Base-by-base conservation (phyloP, 176 grass and related monocot species). In the Bonia amplexicaulis region DNA sequence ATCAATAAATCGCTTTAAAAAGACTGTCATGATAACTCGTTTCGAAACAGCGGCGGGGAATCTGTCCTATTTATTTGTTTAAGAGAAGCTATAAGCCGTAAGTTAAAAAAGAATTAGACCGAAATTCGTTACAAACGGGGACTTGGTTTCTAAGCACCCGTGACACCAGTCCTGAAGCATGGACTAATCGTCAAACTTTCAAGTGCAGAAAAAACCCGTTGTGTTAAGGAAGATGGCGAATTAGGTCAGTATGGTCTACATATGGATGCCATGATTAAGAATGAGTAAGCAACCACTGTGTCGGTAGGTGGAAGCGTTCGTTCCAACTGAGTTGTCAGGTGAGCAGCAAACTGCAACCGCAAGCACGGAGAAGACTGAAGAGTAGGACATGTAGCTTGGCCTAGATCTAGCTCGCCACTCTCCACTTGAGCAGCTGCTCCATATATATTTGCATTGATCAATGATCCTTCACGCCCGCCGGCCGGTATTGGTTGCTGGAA, bases 241-340 rank as follows among this genome's bases (percentile, higher is more conserved):
- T 12, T 57, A 54, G 59, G 26, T 64, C 26, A 51, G 27, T 39
- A 3, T 9, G 16, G 7, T 40, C 27, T 2, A 15, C 14, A 5
- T 44, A 40, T 41, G 6, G 29, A n/a, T 4, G 49, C 7, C 64
- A 68, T 69, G 64, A 85, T 78, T 69, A 59, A 16, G 37, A 7
- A 67, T 45, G 53, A 69, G 46, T 58, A 31, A 69, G 31, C 37
- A 31, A 0, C 25, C 49, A 31, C 49, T 77, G 2, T 59, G 73
- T 45, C 82, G 64, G 63, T 78, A 25, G 74, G 73, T 85, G 51
- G 25, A 13, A 46, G 37, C 47, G 82, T 84, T 66, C 46, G 82
- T 41, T 76, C 46, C 46, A 52, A 67, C 82, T 26, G 71, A 84
- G 61, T 39, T 76, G 23, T 84, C 72, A 84, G 69, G 47, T 17